Percentiles rank a stretch among this genome's conserved stretches.
phyloP scores from a whole-genome alignment of 1,139 yeast genomes.

The Kodamaea fungicola region DNA sequence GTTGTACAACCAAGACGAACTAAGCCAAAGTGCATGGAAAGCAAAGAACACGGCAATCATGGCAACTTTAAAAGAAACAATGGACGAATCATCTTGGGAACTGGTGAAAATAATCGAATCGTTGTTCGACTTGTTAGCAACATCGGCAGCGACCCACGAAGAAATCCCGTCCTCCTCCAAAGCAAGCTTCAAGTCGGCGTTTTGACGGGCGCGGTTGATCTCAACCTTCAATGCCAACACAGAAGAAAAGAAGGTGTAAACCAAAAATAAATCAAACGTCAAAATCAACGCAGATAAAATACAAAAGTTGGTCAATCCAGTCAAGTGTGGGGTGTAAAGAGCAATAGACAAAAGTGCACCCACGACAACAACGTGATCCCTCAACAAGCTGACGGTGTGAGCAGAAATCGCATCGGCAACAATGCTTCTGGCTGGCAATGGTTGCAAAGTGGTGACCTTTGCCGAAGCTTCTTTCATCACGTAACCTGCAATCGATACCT shows the following conservation, averaged over 20 bases:
- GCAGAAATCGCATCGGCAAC: slow-evolving; percentile 61
- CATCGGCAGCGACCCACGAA: slow-evolving; percentile 59
- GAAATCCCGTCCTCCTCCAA: slow-evolving; percentile 93
- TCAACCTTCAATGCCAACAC: slow-evolving; percentile 86
- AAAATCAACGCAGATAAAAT: slow-evolving; percentile 71
- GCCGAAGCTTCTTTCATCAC: slow-evolving; percentile 40
- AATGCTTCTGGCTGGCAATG: slow-evolving; percentile 41
- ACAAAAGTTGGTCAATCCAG: slow-evolving; percentile 83
- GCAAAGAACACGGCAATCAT: slow-evolving; percentile 68
- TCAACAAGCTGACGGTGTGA: slow-evolving; percentile 67
- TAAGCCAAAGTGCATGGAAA: slow-evolving; percentile 72
- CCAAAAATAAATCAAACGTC: slow-evolving; percentile 67
- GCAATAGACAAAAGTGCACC: slow-evolving; percentile 68
- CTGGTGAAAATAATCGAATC: slow-evolving; percentile 15
- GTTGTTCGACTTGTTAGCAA: slow-evolving; percentile 55
- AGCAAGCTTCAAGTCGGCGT: slow-evolving; percentile 74
- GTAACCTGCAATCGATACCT: slow-evolving; percentile 60
- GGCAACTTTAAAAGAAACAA: slow-evolving; percentile 61
- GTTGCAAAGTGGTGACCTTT: slow-evolving; percentile 25
- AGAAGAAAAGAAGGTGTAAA: slow-evolving; percentile 82
- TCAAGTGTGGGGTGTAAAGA: slow-evolving; percentile 64
- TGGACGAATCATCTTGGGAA: slow-evolving; percentile 26
- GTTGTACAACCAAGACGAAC: slow-evolving; percentile 69
- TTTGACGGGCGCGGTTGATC: slow-evolving; percentile 82
- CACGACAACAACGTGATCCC: slow-evolving; percentile 78